Percentiles rank a stretch among this genome's conserved stretches.
Conservation (phyloP, 164 flowering plant species). For the Sedum album region DNA sequence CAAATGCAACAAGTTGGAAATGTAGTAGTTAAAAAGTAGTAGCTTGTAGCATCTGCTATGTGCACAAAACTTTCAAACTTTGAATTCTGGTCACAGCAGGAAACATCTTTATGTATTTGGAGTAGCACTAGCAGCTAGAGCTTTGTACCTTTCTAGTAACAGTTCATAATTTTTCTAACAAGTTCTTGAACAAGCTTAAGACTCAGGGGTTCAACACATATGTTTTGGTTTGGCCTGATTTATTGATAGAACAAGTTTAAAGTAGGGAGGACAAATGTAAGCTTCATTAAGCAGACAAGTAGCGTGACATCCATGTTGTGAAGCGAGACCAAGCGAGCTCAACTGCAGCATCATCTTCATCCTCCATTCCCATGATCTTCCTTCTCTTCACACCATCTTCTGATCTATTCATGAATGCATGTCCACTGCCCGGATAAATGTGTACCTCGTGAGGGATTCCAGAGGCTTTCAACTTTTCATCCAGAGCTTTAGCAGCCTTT, state of each 20-base stretch:
- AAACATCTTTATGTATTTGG: background rate
- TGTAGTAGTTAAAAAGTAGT: background rate
- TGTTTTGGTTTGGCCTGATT: background rate
- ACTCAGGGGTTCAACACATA: background rate
- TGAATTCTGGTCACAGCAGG: background rate
- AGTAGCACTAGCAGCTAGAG: background rate
- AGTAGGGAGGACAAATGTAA: background rate
- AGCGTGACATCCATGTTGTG: slow-evolving; percentile 68
- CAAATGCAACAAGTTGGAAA: slow-evolving; percentile 5
- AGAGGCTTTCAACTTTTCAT: too few species aligned
- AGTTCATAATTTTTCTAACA: background rate
- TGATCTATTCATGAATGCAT: too few species aligned
- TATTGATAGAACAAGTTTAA: background rate
- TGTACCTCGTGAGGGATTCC: too few species aligned
- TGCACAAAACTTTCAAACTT: background rate
- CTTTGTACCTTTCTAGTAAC: background rate
- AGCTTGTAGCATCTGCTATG: background rate
- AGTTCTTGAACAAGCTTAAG: background rate
- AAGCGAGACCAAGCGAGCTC: too few species aligned
- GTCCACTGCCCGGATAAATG: too few species aligned
- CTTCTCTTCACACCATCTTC: slow-evolving; percentile 77
- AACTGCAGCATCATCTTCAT: slow-evolving; percentile 61
- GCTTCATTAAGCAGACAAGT: slow-evolving; percentile 30
- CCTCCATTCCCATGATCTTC: slow-evolving; percentile 67
- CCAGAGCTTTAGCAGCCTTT: too few species aligned